Evolutionary conservation across 805 yeast genomes (phyloP).

Genomic region (Torulaspora delbrueckii): DNA sequence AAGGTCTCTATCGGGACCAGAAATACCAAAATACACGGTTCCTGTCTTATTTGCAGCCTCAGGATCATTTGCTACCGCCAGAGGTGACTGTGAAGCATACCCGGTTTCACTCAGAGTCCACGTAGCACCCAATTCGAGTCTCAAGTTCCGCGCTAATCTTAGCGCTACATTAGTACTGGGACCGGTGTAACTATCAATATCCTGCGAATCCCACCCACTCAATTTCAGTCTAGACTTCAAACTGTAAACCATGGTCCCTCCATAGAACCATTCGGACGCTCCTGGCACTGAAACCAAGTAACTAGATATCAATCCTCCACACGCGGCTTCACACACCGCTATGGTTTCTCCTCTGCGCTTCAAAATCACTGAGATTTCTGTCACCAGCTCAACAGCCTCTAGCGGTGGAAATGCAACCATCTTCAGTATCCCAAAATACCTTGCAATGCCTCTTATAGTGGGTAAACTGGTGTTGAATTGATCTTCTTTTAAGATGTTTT

Average conservation of each 20-base stretch:
- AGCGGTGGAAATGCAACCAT: slow-evolving; percentile 55
- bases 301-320: slow-evolving; percentile 82
- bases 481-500: not conserved
- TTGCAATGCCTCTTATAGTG: not conserved
- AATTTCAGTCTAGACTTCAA: slow-evolving; percentile 66
- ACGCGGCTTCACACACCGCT: slow-evolving; percentile 82
- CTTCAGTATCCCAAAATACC: not conserved
- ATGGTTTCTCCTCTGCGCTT: slow-evolving; percentile 54
- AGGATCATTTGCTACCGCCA: slow-evolving; percentile 38
- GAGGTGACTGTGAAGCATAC: slow-evolving; percentile 65
- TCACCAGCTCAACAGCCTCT: slow-evolving; percentile 47
- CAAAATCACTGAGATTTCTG: slow-evolving; percentile 53
- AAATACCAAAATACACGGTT: slow-evolving; percentile 63
- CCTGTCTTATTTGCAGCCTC: slow-evolving; percentile 39
- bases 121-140: slow-evolving; percentile 76
- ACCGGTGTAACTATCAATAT: slow-evolving; percentile 69
- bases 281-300: slow-evolving; percentile 80
- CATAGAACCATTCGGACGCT: slow-evolving; percentile 76
- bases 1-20: slow-evolving; percentile 57
- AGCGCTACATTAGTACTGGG: slow-evolving; percentile 73
- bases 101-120: slow-evolving; percentile 83
- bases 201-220: slow-evolving; percentile 73
- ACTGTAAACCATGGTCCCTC: slow-evolving; percentile 77
- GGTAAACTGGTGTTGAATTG: not conserved
- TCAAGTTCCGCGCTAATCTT: slow-evolving; percentile 70